Percentiles rank a stretch among this genome's conserved stretches.
Evolutionary conservation across 2,329 filamentous ascomycete species (phyloP).

Genomic region (Golovinomyces cichoracearum): DNA sequence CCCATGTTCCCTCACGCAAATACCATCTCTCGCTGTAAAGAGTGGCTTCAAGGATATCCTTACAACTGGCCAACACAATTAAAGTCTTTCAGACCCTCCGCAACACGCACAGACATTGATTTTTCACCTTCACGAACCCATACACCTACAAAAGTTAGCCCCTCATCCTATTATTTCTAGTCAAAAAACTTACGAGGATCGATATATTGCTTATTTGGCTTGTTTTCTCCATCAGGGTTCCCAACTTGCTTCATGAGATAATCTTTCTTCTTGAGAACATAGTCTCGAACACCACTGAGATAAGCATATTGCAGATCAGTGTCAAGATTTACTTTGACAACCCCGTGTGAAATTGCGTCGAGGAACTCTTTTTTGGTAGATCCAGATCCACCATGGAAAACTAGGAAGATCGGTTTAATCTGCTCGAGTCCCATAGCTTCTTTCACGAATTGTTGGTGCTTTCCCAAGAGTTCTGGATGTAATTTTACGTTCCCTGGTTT

Average conservation of each 20-base stretch:
- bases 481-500: slow-evolving; percentile 94
- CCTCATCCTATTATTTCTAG: not conserved
- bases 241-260: slow-evolving; percentile 71
- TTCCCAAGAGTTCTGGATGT: slow-evolving; percentile 79
- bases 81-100: slow-evolving; percentile 72
- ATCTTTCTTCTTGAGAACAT: slow-evolving; percentile 79
- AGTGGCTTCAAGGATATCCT: too few relatives aligned
- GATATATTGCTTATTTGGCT: slow-evolving; percentile 97
- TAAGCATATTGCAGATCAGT: slow-evolving; percentile 96
- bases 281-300: slow-evolving; percentile 77
- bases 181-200: slow-evolving; percentile 18
- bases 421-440: slow-evolving; percentile 45
- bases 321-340: slow-evolving; percentile 98
- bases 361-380: slow-evolving; percentile 74
- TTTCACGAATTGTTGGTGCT: slow-evolving; percentile 85
- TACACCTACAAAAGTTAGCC: slow-evolving; percentile 20
- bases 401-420: slow-evolving; percentile 90
- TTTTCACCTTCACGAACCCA: slow-evolving; percentile 96
- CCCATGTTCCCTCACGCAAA: too few relatives aligned
- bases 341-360: slow-evolving; percentile 72
- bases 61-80: slow-evolving; percentile 59
- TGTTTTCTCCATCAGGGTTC: slow-evolving; percentile 85
- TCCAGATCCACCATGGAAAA: slow-evolving; percentile 96
- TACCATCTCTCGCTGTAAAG: too few relatives aligned
- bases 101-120: slow-evolving; percentile 66